phyloP scores from a whole-genome alignment of 257 asterid species.

The Fraxinus quadrangulata region DNA sequence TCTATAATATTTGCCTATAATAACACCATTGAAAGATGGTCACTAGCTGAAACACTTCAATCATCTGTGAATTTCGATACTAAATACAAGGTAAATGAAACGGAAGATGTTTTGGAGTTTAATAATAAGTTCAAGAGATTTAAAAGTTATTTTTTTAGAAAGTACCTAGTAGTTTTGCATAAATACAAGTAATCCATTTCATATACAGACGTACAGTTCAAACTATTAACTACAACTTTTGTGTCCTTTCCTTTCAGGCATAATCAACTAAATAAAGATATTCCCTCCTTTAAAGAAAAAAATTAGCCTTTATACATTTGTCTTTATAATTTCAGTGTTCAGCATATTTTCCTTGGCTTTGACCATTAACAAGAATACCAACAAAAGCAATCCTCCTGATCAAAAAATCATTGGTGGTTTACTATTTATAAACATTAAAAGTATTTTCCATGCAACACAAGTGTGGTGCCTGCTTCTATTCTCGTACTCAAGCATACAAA shows the following conservation, averaged over 20 bases:
- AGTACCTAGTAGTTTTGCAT: slow-evolving; percentile 1
- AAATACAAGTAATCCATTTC: not conserved
- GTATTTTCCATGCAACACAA: not conserved
- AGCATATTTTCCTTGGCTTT: not conserved
- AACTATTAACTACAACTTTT: not conserved
- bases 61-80: slow-evolving; percentile 19
- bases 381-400: not conserved
- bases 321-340: not conserved
- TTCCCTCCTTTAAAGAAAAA: not conserved
- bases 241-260: not conserved
- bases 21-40: slow-evolving; percentile 32
- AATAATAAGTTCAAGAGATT: not conserved
- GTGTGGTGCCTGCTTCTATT: not conserved
- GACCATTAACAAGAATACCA: not conserved
- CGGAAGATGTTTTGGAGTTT: not conserved
- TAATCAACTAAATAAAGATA: slow-evolving; percentile 1
- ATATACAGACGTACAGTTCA: not conserved
- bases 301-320: not conserved
- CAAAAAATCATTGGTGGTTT: not conserved
- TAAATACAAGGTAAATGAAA: slow-evolving; percentile 21
- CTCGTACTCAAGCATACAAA: not conserved
- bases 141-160: not conserved
- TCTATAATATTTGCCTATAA: slow-evolving; percentile 78
- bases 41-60: slow-evolving; percentile 30
- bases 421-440: not conserved